These are phyloP conservation scores for Pezicula radicicola DNA, from an alignment of 2,329 filamentous ascomycete species.

Conservation along the genomic window DNA sequence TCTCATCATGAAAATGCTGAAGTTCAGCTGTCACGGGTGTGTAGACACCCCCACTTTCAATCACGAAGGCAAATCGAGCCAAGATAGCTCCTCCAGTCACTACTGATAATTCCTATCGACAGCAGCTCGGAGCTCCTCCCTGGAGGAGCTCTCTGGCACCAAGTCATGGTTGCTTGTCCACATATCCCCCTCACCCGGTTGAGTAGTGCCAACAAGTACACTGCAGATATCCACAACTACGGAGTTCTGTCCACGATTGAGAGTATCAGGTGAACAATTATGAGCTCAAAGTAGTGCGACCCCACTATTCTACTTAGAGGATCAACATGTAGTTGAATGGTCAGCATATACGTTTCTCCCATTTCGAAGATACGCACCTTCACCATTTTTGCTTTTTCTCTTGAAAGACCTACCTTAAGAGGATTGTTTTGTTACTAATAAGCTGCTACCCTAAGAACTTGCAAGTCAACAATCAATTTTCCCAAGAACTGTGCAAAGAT, in stretches of 20 bases:
- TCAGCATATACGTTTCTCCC: not conserved
- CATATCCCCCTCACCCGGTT: not conserved
- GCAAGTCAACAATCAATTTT: not conserved
- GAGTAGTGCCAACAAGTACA: not conserved
- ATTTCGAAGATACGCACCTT: too few species aligned
- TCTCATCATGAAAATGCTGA: not conserved
- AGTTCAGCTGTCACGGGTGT: not conserved
- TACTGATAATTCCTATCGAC: not conserved
- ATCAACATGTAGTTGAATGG: not conserved
- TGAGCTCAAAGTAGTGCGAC: not conserved
- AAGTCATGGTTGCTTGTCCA: not conserved
- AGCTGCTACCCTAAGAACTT: not conserved
- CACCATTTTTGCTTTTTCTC: not conserved
- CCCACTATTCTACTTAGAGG: not conserved
- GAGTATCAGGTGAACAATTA: not conserved
- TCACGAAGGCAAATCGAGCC: too few species aligned
- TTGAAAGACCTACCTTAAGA: not conserved
- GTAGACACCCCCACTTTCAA: not conserved
- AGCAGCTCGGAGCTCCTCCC: not conserved
- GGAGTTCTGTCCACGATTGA: too few species aligned
- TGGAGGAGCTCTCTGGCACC: slow-evolving; percentile 52
- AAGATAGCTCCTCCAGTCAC: not conserved
- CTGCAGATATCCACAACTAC: not conserved
- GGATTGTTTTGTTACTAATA: not conserved
- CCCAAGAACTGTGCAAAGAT: not conserved